phyloP scores from a whole-genome alignment of 176 grass and related monocot species.

The Bolboschoenus planiculmis region DNA sequence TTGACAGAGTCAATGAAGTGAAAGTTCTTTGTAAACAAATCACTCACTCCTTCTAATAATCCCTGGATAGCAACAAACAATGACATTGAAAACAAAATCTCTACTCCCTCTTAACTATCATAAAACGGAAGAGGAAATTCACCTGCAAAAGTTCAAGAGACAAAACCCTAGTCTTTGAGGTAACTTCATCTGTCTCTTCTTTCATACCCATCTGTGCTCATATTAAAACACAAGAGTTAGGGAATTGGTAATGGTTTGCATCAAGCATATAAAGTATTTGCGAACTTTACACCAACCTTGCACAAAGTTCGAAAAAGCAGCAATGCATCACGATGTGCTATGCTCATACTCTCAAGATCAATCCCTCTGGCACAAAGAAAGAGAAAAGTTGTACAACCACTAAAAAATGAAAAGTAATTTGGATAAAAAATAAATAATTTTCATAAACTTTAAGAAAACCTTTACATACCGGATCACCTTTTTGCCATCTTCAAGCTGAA shows the following conservation, averaged over 20 bases:
- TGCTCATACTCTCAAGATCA: constrained; percentile 78
- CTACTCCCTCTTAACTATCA: constrained; percentile 7
- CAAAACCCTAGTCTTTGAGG: constrained; percentile 88
- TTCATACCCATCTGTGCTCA: constrained; percentile 91
- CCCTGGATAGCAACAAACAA: constrained; percentile 52
- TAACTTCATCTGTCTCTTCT: constrained; percentile 93
- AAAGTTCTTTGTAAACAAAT: constrained; percentile 91
- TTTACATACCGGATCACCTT: constrained; percentile 74
- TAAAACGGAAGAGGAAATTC: constrained; percentile 17
- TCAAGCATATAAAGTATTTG: background rate
- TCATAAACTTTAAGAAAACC: constrained; percentile 22
- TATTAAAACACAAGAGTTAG: background rate
- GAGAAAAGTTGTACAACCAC: background rate
- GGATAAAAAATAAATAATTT: background rate
- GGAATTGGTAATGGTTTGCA: background rate
- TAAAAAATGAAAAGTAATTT: constrained; percentile 20
- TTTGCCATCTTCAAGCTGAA: constrained; percentile 95
- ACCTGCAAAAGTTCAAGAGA: constrained; percentile 98
- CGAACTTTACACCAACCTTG: constrained; percentile 51
- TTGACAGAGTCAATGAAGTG: constrained; percentile 99
- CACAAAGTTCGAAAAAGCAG: constrained; percentile 94
- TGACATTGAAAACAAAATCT: constrained; percentile 26
- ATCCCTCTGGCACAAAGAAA: constrained; percentile 54
- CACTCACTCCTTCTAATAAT: constrained; percentile 92
- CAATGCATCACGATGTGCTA: constrained; percentile 83